These are phyloP conservation scores for Malus hybrid DNA, from an alignment of 331 rosid genomes.

Conservation along the genomic window DNA sequence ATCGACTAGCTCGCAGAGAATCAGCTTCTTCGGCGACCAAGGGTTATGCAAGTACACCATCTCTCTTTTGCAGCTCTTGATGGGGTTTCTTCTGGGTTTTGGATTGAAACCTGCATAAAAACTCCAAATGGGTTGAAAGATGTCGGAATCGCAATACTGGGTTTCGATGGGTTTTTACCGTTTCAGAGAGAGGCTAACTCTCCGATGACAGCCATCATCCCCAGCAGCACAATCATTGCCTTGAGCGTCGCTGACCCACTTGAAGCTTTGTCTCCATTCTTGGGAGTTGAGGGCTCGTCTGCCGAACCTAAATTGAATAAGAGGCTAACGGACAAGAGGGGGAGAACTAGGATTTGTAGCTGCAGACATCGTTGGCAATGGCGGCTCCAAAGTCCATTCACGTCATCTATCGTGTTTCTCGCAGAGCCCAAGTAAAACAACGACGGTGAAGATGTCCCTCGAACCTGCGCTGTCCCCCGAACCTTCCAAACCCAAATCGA, in stretches of 20 bases:
- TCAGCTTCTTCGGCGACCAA: conserved; percentile 26
- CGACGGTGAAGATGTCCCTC: too few species aligned
- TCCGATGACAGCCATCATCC: conserved; percentile 32
- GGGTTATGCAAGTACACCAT: conserved; percentile 38
- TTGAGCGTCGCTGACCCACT: conserved; percentile 39
- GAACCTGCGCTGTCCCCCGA: conserved; percentile 56
- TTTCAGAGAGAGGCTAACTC: too few species aligned
- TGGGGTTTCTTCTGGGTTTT: too few species aligned
- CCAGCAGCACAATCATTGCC: conserved; percentile 38
- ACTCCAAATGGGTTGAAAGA: too few species aligned
- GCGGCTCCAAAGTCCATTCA: not conserved
- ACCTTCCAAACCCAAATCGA: conserved; percentile 41
- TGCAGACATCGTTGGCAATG: not conserved
- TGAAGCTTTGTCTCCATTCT: conserved; percentile 27
- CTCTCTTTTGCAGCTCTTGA: conserved; percentile 8
- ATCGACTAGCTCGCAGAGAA: conserved; percentile 34
- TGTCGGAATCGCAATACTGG: too few species aligned
- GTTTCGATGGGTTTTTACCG: too few species aligned
- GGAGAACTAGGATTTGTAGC: not conserved
- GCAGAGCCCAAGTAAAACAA: too few species aligned
- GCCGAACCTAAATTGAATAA: conserved; percentile 23
- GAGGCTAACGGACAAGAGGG: not conserved
- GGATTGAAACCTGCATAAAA: not conserved
- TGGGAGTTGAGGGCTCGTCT: conserved; percentile 22
- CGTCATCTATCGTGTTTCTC: not conserved